Evolutionary conservation across 1,284 basidiomycete genomes (phyloP).

Genomic region (Puccinia hordei): DNA sequence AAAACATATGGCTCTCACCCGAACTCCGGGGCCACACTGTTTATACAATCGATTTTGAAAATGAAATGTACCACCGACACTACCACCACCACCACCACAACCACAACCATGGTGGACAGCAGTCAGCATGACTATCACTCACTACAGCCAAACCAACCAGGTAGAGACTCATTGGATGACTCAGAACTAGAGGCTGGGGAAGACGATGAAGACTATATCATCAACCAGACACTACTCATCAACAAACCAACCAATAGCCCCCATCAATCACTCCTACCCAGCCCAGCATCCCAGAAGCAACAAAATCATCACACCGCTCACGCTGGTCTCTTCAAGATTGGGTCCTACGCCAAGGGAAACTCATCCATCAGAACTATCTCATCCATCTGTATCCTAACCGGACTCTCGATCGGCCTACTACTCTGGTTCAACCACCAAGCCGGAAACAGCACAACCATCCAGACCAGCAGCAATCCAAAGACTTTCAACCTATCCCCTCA

Average conservation of each 20-base stretch:
- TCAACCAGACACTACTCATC: conserved; percentile 17
- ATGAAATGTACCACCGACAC: no score
- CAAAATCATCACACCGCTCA: neutral
- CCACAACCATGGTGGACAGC: neutral
- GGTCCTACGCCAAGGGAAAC: neutral
- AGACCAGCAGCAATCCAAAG: conserved; percentile 66
- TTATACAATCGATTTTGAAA: no score
- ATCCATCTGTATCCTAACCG: neutral
- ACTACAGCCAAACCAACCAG: neutral
- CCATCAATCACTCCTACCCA: conserved; percentile 14
- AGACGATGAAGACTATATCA: conserved; percentile 29
- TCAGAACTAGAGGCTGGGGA: neutral
- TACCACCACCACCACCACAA: no score
- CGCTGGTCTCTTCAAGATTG: neutral
- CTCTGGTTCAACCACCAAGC: neutral
- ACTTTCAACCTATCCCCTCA: conserved; percentile 52
- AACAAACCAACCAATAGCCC: neutral
- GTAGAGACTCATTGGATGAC: neutral
- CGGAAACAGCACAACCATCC: neutral
- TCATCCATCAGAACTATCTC: neutral
- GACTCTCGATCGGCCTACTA: neutral
- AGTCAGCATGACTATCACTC: neutral
- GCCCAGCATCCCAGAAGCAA: neutral
- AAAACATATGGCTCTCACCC: no score
- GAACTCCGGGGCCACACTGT: no score